Conservation (phyloP, 345 rosid species). For the Citrus inodora region DNA sequence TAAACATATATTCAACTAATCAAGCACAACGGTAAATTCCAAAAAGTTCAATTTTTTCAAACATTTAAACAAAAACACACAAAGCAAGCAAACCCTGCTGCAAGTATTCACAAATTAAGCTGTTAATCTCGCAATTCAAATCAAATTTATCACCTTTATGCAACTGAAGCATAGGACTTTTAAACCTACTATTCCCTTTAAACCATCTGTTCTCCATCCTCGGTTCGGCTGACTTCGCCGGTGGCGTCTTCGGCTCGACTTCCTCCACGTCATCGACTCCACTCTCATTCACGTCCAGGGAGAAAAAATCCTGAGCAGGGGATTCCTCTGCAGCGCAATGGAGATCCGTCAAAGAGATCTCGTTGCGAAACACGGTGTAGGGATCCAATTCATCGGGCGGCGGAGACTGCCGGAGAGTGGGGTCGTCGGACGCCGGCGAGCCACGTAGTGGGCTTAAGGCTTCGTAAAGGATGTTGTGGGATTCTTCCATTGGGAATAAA, state of each 20-base stretch:
- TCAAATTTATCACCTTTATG: constrained; percentile 60
- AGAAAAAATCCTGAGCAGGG: constrained; percentile 60
- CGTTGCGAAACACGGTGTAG: constrained; percentile 70
- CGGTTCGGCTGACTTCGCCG: constrained; percentile 18
- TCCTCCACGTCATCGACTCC: constrained; percentile 19
- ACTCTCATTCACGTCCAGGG: constrained; percentile 44
- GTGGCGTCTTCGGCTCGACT: constrained; percentile 27
- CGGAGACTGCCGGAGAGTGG: constrained; percentile 14
- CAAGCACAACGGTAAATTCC: not conserved
- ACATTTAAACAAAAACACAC: not conserved
- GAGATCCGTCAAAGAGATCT: constrained; percentile 46
- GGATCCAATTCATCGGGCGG: constrained; percentile 26
- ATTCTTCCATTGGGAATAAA: constrained; percentile 29
- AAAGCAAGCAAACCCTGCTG: not conserved
- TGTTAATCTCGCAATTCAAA: not conserved
- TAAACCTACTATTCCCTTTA: constrained; percentile 54
- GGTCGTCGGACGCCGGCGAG: constrained; percentile 17
- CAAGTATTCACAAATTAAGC: not conserved
- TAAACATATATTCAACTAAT: not conserved
- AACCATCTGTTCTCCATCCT: constrained; percentile 72
- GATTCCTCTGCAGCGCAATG: constrained; percentile 28
- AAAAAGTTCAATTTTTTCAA: not conserved
- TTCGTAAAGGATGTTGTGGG: constrained; percentile 44
- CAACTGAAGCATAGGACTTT: constrained; percentile 87
- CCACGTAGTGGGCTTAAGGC: constrained; percentile 47